Evolutionary conservation across 2,329 filamentous ascomycete genomes (phyloP).

Genomic region (Hymenoscyphus infarciens): DNA sequence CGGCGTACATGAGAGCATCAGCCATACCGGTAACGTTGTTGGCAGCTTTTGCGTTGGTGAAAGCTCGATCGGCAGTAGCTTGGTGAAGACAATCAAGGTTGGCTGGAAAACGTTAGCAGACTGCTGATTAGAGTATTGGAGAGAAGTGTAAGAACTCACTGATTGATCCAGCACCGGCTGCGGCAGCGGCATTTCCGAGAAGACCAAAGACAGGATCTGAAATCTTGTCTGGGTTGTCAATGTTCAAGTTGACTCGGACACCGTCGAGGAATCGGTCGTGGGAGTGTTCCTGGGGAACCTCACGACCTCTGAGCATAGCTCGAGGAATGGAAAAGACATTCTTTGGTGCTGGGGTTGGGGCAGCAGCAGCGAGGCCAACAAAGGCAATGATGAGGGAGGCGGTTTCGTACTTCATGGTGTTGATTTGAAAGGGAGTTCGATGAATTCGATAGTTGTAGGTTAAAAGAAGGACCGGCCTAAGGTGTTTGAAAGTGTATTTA

Average conservation of each 20-base stretch:
- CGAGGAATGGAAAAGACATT: conserved; percentile 28
- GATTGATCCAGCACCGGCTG: conserved; percentile 45
- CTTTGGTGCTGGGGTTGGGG: conserved; percentile 26
- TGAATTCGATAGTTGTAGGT: conserved; percentile 18
- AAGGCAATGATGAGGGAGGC: conserved; percentile 31
- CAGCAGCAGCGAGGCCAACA: conserved; percentile 32
- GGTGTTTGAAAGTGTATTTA: conserved; percentile 21
- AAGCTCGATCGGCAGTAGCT: conserved; percentile 55
- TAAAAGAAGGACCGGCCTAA: conserved; percentile 33
- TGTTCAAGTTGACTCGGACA: conserved; percentile 42
- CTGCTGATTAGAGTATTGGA: neutral
- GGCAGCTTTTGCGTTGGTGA: conserved; percentile 56
- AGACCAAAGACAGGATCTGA: conserved; percentile 49
- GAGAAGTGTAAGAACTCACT: conserved; percentile 9
- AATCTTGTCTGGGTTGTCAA: conserved; percentile 50
- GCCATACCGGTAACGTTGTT: conserved; percentile 50
- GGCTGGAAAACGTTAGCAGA: conserved; percentile 12
- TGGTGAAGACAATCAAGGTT: conserved; percentile 58
- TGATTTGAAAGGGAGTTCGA: conserved; percentile 19
- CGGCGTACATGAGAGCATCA: conserved; percentile 50
- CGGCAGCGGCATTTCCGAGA: conserved; percentile 49
- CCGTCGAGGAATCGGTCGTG: conserved; percentile 48
- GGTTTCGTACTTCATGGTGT: conserved; percentile 36
- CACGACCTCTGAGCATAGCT: conserved; percentile 38
- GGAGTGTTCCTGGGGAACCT: conserved; percentile 56